Conservation (phyloP, 2,329 filamentous ascomycete species). For the Xylariaceae sp. region DNA sequence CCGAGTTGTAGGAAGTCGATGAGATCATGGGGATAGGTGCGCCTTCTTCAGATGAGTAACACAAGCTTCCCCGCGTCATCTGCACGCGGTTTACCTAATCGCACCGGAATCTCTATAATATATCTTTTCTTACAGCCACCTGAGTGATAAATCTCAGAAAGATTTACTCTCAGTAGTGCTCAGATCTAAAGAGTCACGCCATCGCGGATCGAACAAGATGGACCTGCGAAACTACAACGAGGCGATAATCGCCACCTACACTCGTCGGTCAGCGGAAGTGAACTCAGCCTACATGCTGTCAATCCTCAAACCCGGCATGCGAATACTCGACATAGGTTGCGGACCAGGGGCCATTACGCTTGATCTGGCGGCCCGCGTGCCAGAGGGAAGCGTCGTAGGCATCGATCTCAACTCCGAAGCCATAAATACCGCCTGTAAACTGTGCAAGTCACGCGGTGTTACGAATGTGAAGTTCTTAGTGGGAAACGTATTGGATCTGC, state of each 20-base stretch:
- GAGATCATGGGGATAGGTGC: too few species aligned
- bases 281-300: constrained; percentile 16
- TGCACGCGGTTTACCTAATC: too few species aligned
- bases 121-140: too few species aligned
- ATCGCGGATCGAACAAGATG: constrained; percentile 4
- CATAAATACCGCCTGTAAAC: constrained; percentile 4
- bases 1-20: too few species aligned
- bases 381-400: constrained; percentile 10
- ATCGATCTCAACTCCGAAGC: constrained; percentile 10
- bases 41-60: too few species aligned
- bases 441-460: constrained; percentile 4
- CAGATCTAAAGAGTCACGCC: too few species aligned
- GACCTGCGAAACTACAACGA: constrained; percentile 12
- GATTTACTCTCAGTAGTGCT: too few species aligned
- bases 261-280: constrained; percentile 11
- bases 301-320: constrained; percentile 11
- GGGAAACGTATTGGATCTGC: constrained; percentile 10
- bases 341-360: constrained; percentile 16
- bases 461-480: constrained; percentile 10
- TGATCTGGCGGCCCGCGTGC: constrained; percentile 10
- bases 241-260: constrained; percentile 14
- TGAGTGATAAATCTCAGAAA: too few species aligned
- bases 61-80: too few species aligned
- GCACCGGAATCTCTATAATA: too few species aligned
- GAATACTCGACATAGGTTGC: constrained; percentile 18